Conservation (phyloP, 257 asterid genomes). For the Solanum piurae region DNA sequence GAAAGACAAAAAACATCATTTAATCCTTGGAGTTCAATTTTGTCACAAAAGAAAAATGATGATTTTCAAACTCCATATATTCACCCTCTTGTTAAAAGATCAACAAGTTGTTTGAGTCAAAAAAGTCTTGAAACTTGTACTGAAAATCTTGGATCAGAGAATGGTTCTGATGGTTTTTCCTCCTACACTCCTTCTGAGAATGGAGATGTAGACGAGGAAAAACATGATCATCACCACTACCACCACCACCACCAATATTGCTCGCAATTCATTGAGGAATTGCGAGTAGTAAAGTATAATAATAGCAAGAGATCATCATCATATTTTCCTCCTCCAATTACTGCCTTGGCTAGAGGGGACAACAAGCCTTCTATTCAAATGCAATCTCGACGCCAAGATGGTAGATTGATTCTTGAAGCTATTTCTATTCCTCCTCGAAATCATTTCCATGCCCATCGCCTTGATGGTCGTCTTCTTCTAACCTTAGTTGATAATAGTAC, state of each 20-base stretch:
- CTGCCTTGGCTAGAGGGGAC: slow-evolving; percentile 35
- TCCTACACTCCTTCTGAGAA: slow-evolving; percentile 18
- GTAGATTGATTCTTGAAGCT: slow-evolving; percentile 70
- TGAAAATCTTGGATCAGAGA: slow-evolving; percentile 80
- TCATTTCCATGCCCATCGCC: slow-evolving; percentile 47
- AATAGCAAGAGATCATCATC: slow-evolving; percentile 27
- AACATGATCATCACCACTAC: neutral
- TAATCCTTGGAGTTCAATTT: neutral
- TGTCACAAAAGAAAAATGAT: slow-evolving; percentile 16
- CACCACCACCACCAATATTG: neutral
- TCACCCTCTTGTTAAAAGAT: slow-evolving; percentile 47
- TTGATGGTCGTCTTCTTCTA: slow-evolving; percentile 60
- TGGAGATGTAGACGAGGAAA: slow-evolving; percentile 21
- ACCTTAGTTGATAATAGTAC: slow-evolving; percentile 15
- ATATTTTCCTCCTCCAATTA: slow-evolving; percentile 61
- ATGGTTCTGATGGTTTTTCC: slow-evolving; percentile 64
- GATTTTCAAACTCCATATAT: slow-evolving; percentile 39
- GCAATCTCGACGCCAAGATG: slow-evolving; percentile 48
- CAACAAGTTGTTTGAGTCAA: slow-evolving; percentile 34
- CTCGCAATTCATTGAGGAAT: slow-evolving; percentile 15
- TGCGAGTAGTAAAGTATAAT: slow-evolving; percentile 23
- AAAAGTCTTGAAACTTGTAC: slow-evolving; percentile 75
- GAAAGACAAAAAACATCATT: neutral
- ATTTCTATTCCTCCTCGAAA: slow-evolving; percentile 44
- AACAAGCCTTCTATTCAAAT: slow-evolving; percentile 44